Evolutionary conservation across 2,329 filamentous ascomycete genomes (phyloP), one percentile per base, ranked within the genome.

Genomic region (Blastomyces percursus): DNA sequence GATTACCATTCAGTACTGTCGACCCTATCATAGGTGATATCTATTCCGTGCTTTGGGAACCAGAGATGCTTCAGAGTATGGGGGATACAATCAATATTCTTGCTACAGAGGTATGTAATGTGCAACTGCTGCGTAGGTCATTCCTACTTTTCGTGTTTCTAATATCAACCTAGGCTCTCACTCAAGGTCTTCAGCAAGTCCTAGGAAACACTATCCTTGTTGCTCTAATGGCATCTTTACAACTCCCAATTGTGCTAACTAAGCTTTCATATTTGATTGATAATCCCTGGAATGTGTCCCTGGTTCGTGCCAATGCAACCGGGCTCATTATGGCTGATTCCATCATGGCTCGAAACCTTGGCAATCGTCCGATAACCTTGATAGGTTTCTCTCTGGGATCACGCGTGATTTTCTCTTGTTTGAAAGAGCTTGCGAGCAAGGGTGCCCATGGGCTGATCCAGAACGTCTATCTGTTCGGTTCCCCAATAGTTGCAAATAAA

Each of bases 61-160:
- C 94, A 2, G 94, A 99, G 72, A 96, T 99, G 92, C 82, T 99
- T 72, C 88, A 86, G 69, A 96, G 91, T 75, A 99, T 96, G 87
- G 94, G 94, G 83, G 90, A 94, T 73, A 99, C 94, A 55, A 97
- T 99, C 71, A 96, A 96, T 70, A 97, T 99, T 76, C 80, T 99
- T 66, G 94, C 94, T 63, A 99, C 94, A 42, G 94, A 99, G 85
- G 90, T 93, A 76, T 76, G 83, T 61, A 27, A 14, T 76, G 82
- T 61, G 30, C 21, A 38, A 58, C 40, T 38, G 11, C 8, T 30
- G 59, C 65, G 35, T 51, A 3, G 44, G 30, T 14, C n/a, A 4
- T 38, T 16, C 35, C 16, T 27, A 14, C 30, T n/a, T 32, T 40
- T 60, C 9, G n/a, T 30, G 24, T 42, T 54, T 52, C 27, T 54